Evolutionary conservation across 129 eudicot genomes (phyloP).

Genomic region (Deinandra increscens): DNA sequence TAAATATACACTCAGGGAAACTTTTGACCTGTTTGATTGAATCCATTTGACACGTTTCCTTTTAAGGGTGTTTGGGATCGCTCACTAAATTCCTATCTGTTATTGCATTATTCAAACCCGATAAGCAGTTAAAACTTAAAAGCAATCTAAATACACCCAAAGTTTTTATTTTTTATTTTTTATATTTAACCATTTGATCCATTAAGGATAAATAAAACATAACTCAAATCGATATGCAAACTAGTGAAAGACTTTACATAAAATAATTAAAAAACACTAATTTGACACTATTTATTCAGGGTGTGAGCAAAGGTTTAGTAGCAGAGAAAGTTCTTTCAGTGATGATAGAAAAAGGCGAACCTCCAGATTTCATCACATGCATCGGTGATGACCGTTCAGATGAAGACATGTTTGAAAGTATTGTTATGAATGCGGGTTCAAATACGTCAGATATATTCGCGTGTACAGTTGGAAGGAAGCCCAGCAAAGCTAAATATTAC

Average conservation of each 20-base stretch:
- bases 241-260: neutral
- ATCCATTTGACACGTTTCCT: neutral
- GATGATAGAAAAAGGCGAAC: constrained; percentile 48
- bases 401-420: constrained; percentile 85
- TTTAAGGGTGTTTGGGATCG: neutral
- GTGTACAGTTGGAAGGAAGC: constrained; percentile 90
- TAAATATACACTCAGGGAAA: neutral
- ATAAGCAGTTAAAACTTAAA: too few relatives aligned
- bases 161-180: too few relatives aligned
- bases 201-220: neutral
- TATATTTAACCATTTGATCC: neutral
- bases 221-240: neutral
- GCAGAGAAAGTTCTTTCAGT: constrained; percentile 59
- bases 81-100: neutral
- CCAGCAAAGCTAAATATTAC: constrained; percentile 88
- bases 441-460: constrained; percentile 52
- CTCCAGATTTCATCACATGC: constrained; percentile 73
- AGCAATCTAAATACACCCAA: too few relatives aligned
- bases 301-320: constrained; percentile 76
- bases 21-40: neutral
- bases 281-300: constrained; percentile 39
- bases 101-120: too few relatives aligned
- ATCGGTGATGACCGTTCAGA: constrained; percentile 89
- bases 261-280: neutral
- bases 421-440: constrained; percentile 39